Evolutionary conservation across 257 asterid genomes (phyloP), one percentile per base, ranked within the genome.

Genomic region (Solanum raphanifolium): DNA sequence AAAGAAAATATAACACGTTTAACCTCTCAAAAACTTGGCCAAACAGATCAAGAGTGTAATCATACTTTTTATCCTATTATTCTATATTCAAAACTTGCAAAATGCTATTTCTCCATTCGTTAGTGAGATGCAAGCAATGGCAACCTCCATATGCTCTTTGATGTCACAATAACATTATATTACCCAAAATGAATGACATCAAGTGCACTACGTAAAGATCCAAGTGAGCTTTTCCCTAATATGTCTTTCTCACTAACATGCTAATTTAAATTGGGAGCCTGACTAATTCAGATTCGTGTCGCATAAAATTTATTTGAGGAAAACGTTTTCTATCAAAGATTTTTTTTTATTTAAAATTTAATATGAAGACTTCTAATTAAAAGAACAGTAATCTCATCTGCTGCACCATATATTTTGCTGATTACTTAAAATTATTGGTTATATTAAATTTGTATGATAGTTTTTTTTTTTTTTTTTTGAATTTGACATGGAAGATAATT

Each of bases 71-170:
- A 46, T 46, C 20, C 58, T 46, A 18, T 55, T 6, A 2, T 55
- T 55, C 65, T 6, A 18, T 18, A 55, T 55, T 18, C 23, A 55
- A 18, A 55, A 6, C 65, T 55, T 55, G 65, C n/a, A 55, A 20
- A 58, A 58, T 58, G 27, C 5, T 1, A 58, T 20, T 58, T 58
- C 25, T 58, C 66, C 27, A 58, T 58, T 58, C 25, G 11, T 58
- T 7, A 95, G 93, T 84, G 90, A 92, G 89, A 93, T 95, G 98
- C 96, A 95, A 88, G 92, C 93, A 58, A 91, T 95, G 94, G 92
- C 93, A 87, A 90, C 94, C 87, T 94, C 98, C 9, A 87, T 93
- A 46, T 90, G 93, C 87, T 86, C 94, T 86, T 93, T 84, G 86
- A 90, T 89, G 60, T 13, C 90, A 23, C 27, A 34, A 72, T 20